A percentile compares a stretch with the other conserved stretches of the same genome.
These are phyloP conservation scores for Podospora pseudoanserina DNA, from an alignment of 495 filamentous ascomycete genomes.

Conservation along the genomic window DNA sequence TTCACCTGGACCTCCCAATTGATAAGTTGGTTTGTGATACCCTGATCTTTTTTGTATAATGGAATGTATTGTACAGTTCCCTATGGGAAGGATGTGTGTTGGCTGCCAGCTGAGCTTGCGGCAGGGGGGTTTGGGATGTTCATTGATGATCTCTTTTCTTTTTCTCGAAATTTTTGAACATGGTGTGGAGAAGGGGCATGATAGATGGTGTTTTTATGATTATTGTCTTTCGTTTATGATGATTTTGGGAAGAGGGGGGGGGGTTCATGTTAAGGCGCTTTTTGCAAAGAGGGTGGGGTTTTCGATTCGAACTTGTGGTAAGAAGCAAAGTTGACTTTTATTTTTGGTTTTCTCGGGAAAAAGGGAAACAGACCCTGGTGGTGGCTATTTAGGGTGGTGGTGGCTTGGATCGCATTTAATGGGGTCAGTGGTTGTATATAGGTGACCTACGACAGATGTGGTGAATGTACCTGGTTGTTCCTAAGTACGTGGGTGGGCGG, in stretches of 20 bases:
- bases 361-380: no score
- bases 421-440: no score
- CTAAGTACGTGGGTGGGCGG: no score
- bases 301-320: no score
- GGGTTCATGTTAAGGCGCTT: background rate
- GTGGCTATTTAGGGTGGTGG: no score
- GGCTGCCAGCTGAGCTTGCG: background rate
- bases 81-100: background rate
- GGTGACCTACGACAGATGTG: no score
- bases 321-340: no score
- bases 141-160: background rate
- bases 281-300: background rate
- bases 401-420: no score
- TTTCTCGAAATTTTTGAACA: background rate
- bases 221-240: background rate
- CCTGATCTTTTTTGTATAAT: background rate
- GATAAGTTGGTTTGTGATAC: background rate
- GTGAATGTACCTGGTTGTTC: no score
- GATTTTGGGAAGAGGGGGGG: background rate
- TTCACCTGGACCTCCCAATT: constrained; percentile 14
- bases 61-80: no score
- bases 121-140: background rate
- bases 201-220: background rate
- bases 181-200: background rate
- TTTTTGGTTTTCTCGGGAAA: no score